Base-by-base conservation (phyloP, 306 rosid species). In the Hippophae rhamnoides region DNA sequence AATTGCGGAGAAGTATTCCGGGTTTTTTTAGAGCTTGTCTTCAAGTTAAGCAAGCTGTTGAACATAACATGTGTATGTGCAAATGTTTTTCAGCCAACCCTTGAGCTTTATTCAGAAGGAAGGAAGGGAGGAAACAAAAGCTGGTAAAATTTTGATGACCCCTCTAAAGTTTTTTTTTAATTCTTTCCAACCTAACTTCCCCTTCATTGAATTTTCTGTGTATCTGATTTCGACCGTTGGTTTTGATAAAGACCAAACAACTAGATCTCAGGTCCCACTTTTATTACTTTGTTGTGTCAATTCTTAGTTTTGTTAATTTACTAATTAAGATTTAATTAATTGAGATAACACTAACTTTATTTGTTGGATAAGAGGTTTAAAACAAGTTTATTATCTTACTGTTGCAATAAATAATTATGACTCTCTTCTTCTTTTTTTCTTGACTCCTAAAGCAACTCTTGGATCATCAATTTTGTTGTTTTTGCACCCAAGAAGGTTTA, bases 191-290 rank as follows among this genome's bases (percentile, higher is more conserved):
- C 82, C 85, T 70, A 80, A 70, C 79, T 69, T 11, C 66, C 55
- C 74, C 41, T 45, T 54, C 69, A 59, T n/a, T 71, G 50, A 60
- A 48, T 45, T 63, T 62, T 57, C 41, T 47, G 51, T 31, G 0
- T 52, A 55, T 56, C 62, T 69, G 75, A 52, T 63, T 63, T 67
- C 76, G 75, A 68, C 82, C 80, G 77, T 81, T 74, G 52, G 76
- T 56, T 78, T 60, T 68, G 77, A 74, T 43, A 74, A 58, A 54
- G 76, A 69, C 72, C 61, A 68, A 69, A 75, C 81, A 77, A 68
- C 81, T 13, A 62, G 13, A 41, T 47, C 46, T 26, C 27, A 47
- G 69, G 72, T 8, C 78, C 80, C 75, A 41, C 74, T 43, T 26
- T 3, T 46, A 52, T 42, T 49, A 59, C 61, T 65, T 60, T 58